These are phyloP conservation scores for Oryza meyeriana DNA, from an alignment of 176 grass and related monocot species.

Conservation along the genomic window DNA sequence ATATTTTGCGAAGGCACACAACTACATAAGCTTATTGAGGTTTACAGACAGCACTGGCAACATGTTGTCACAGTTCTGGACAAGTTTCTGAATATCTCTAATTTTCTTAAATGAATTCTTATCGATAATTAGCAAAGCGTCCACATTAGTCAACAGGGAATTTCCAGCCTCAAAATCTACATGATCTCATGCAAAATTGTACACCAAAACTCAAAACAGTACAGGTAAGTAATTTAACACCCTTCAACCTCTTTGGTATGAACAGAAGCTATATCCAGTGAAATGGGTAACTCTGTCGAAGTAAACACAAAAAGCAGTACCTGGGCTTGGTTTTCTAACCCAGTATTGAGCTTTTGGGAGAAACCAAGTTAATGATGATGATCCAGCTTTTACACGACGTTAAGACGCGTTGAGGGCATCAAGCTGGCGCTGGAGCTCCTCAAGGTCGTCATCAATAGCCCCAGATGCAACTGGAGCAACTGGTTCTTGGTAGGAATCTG, in stretches of 20 bases:
- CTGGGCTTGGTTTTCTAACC: neutral
- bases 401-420: conserved; percentile 71
- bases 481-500: conserved; percentile 54
- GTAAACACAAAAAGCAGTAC: neutral
- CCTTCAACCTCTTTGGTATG: neutral
- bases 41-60: neutral
- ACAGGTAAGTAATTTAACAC: neutral
- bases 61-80: neutral
- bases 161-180: neutral
- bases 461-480: conserved; percentile 7
- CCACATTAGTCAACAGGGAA: neutral
- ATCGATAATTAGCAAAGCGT: neutral
- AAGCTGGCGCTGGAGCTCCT: conserved; percentile 87
- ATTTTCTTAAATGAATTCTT: neutral
- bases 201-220: neutral
- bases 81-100: neutral
- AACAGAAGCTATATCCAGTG: neutral
- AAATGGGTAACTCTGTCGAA: conserved; percentile 3
- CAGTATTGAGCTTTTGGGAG: neutral
- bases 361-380: neutral
- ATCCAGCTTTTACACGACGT: neutral
- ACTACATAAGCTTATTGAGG: neutral
- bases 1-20: neutral
- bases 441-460: conserved; percentile 62
- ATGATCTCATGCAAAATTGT: conserved; percentile 18